phyloP scores from a whole-genome alignment of 345 rosid species.

The Arabidopsis suecica region DNA sequence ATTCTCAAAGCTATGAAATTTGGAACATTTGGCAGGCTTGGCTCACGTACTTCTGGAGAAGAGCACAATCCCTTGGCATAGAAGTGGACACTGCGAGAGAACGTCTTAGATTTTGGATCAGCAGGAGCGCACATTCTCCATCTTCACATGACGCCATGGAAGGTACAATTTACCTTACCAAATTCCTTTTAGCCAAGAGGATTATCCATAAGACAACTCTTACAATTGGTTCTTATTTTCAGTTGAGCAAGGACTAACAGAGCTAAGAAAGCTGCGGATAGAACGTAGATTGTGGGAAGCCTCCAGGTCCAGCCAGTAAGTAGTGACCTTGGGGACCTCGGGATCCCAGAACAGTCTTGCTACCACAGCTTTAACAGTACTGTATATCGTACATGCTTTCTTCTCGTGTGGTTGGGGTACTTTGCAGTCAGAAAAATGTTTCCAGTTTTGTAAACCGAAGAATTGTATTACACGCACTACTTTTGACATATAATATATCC shows the following conservation, averaged over 20 bases:
- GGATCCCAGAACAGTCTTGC: conserved; percentile 24
- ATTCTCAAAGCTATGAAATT: conserved; percentile 18
- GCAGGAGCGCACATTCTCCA: conserved; percentile 79
- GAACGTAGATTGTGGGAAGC: conserved; percentile 96
- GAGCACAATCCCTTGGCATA: conserved; percentile 79
- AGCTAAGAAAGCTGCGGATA: conserved; percentile 82
- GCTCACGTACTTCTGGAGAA: conserved; percentile 98
- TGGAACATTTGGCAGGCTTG: conserved; percentile 70
- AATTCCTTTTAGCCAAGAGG: conserved; percentile 3
- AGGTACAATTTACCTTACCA: conserved; percentile 55
- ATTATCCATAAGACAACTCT: not conserved
- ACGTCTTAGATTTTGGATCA: conserved; percentile 82
- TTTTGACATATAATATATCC: conserved; percentile 40
- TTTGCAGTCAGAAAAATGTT: conserved; percentile 35
- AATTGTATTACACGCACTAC: conserved; percentile 27
- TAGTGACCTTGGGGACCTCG: conserved; percentile 19
- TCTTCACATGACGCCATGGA: conserved; percentile 86
- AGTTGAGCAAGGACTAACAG: conserved; percentile 91
- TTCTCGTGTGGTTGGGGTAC: conserved; percentile 28
- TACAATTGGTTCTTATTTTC: conserved; percentile 33
- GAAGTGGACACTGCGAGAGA: conserved; percentile 82
- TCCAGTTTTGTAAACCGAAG: conserved; percentile 44
- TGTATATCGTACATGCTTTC: conserved; percentile 30
- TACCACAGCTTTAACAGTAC: conserved; percentile 34
- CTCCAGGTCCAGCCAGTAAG: conserved; percentile 53